Base-by-base conservation (phyloP, 495 filamentous ascomycete genomes). In the Trichoderma virens region DNA sequence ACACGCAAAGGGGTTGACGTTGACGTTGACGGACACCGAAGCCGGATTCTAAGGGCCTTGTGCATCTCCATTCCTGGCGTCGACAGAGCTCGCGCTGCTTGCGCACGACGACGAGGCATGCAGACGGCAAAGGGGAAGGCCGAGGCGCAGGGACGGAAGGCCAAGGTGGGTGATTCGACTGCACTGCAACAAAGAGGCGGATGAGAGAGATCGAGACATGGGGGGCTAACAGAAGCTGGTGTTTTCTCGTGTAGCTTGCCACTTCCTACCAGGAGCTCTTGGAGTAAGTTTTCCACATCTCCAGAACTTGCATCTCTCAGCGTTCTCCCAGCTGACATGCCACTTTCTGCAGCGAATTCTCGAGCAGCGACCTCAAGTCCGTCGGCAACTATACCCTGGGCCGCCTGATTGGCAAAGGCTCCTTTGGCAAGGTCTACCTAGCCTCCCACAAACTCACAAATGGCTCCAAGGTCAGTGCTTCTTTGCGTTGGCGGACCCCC, bases 391-490 rank as follows among this genome's bases (percentile, higher is more conserved):
- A 98, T 76, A 86, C 88, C 35, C 79, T 98, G 20, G 94, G 93
- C 38, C 86, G 87, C 62, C 80, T 98, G 60, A 97, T 98, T 71
- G 94, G 94, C 61, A 98, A 98, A 73, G 94, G 94, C 39, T 96
- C 91, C 59, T 98, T 98, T 77, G 94, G 94, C 68, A 98, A 97
- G 78, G 94, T 98, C 64, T 98, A 98, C 73, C 83, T 98, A 67
- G 94, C 95, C 63, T 87, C 88, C 28, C 94, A 98, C 76, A 97
- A 97, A 74, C 91, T 98, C 75, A 98, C 91, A 68, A 97, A 97
- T 86, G 93, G 92, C 71, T 97, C 92, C 64, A 98, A 98, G 86
- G 94, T 96, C 80, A 63, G 83, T 69, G 18, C 25, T 45, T 62
- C n/a, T 8, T 35, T 6, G 6, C 59, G 13, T 28, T 61, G 31